Conservation (phyloP, 352 stramenopile genomes). For the Globisporangium solare region DNA sequence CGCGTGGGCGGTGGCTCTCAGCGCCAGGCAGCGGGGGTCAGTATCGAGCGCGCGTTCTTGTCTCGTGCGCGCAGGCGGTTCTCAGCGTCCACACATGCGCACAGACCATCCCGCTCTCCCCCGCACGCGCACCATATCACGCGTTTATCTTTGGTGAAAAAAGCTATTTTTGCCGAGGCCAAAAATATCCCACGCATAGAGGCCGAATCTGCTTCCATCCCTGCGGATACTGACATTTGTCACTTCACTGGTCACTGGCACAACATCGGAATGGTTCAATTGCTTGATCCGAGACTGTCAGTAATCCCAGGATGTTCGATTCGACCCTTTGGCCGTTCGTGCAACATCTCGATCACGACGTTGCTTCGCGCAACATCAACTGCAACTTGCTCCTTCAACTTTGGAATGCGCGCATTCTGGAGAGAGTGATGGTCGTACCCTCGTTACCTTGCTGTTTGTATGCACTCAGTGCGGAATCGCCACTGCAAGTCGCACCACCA, state of each 20-base stretch:
- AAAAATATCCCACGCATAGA: too few relatives aligned
- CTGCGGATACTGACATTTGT: too few relatives aligned
- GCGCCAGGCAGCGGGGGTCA: background rate
- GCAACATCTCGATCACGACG: background rate
- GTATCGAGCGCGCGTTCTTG: background rate
- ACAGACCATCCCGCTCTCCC: background rate
- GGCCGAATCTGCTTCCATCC: too few relatives aligned
- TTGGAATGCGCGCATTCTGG: background rate
- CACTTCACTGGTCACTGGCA: background rate
- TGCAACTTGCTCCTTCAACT: background rate
- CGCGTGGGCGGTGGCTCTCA: too few relatives aligned
- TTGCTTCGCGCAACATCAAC: conserved; percentile 4
- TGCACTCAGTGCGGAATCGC: conserved; percentile 9
- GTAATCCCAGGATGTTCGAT: too few relatives aligned
- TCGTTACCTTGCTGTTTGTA: background rate
- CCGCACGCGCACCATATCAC: too few relatives aligned
- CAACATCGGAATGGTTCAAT: background rate
- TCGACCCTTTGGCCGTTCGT: background rate
- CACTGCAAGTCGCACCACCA: background rate
- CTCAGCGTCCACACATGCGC: background rate
- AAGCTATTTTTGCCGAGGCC: too few relatives aligned
- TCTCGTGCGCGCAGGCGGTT: too few relatives aligned
- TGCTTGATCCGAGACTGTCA: too few relatives aligned
- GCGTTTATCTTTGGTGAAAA: too few relatives aligned
- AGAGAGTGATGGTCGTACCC: background rate